Base-by-base conservation (phyloP, 2,329 filamentous ascomycete species). In the Venturiaceae sp. region DNA sequence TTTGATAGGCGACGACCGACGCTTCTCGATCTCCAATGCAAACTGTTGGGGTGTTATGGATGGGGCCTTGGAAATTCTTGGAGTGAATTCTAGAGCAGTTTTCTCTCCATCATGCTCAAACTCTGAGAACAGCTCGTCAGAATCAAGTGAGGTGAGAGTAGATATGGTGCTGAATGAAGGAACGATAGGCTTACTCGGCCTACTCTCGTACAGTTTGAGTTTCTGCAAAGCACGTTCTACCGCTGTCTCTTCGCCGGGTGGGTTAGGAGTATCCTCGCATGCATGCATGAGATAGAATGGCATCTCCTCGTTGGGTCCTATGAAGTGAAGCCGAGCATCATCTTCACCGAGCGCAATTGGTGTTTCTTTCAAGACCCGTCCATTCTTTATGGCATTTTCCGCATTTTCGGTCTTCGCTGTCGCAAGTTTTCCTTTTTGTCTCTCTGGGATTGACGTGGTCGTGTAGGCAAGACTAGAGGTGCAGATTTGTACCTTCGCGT, bases 201-300 rank as follows among this genome's bases (percentile, higher is more conserved):
- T 30, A 50, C 23, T 50, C 26, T 50, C 14, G 28, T 50, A 23
- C 44, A 30, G 30, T 26, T 50, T n/a, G 5, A 50, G 44, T n/a
- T 16, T 50, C 8, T 26, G 44, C 44, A 50, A 6, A 50, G 44
- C 44, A 26, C 44, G 44, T 26, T 50, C 44, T 1, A 30, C 23
- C 26, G 30, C 16, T n/a, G 44, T 30, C 30, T 30, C 44, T 26
- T 50, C 44, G 23, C 13, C 26, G 2, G 14, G 44, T 30, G 44
- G 14, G 23, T 30, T 50, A 7, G 26, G 13, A 3, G 61, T 36
- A 21, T 61, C 37, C 41, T 53, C 55, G 16, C 60, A 57, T 23
- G 66, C 69, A 58, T 67, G 66, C 5, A 70, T 67, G 62, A 69
- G 63, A 54, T 68, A 63, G 59, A 70, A 67, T 3, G 69, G 68